Evolutionary conservation across 805 yeast species (phyloP), one percentile per base, ranked within the genome.

Genomic region (Metschnikowia peoriensis): DNA sequence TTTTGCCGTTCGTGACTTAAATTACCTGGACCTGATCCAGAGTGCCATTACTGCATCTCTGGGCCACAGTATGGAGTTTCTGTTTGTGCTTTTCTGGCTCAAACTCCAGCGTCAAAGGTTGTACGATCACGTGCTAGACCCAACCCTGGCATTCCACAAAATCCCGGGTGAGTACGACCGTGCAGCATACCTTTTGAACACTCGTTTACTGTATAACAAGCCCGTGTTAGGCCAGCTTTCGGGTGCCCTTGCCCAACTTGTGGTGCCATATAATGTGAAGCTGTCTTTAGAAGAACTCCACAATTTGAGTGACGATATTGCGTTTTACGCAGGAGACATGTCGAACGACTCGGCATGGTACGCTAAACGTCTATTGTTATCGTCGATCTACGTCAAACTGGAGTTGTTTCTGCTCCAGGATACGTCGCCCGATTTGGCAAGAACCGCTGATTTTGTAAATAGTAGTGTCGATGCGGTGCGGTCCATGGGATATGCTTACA

Each of bases 281-380:
- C 59, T 64, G 29, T 81, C 94, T 0, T 61, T 88, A 46, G 80
- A 79, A 37, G 96, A 89, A 63, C 78, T 94, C 51, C 87, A 84
- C 60, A 78, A 81, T 48, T 75, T 92, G 51, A 78, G 90, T 11
- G 98, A 93, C 70, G 98, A 94, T 65, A 77, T 93, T 53, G 81
- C 89, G 43, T 90, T 71, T 67, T 83, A 82, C 60, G 84, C 96
- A 0, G 94, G 92, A 10, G 97, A 92, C 65, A 63, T 68, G 49
- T 80, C 94, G 17, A 84, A 84, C 58, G 97, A 90, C 67, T 85
- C 88, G 66, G 86, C 89, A 4, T 93, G 99, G 99, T 93, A 93
- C 68, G 75, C 96, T n/a, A 88, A 91, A 64, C 76, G 99, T 58
- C 72, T 86, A 14, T 79, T 88, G 8, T 65, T 93, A 14, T 79